Conservation (phyloP, 2,329 filamentous ascomycete genomes). For the Rutstroemia sp. region DNA sequence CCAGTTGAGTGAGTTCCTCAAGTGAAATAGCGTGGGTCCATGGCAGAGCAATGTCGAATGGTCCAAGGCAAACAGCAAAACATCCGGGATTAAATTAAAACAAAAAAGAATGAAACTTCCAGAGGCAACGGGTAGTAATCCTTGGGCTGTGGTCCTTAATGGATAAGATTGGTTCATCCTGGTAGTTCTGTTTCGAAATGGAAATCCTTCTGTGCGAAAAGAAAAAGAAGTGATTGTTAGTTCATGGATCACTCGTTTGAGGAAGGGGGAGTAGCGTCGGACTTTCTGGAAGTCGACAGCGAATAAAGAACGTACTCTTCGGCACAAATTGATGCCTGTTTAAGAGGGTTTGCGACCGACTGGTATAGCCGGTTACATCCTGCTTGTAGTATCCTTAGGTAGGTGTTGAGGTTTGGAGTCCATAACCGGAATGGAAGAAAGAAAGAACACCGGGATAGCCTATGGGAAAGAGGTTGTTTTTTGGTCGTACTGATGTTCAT, state of each 20-base stretch:
- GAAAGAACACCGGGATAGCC: conserved; percentile 3
- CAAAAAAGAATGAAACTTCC: conserved; percentile 5
- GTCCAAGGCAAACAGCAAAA: not conserved
- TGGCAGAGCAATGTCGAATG: not conserved
- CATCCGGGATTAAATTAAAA: conserved; percentile 3
- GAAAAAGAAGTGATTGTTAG: conserved; percentile 22
- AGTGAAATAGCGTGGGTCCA: not conserved
- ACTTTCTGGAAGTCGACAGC: conserved; percentile 21
- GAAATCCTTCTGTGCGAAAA: conserved; percentile 19
- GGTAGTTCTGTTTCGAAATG: not conserved
- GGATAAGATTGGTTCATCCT: not conserved
- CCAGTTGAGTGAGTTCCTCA: conserved; percentile 10
- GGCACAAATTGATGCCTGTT: conserved; percentile 24
- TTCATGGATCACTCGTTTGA: conserved; percentile 21
- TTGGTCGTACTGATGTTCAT: not conserved
- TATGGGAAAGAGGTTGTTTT: not conserved
- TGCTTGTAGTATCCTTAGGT: not conserved
- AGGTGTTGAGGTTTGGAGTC: not conserved
- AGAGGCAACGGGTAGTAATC: not conserved
- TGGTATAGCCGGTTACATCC: conserved; percentile 14
- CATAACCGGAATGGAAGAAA: conserved; percentile 1
- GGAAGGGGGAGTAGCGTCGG: conserved; percentile 16
- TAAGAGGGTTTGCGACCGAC: conserved; percentile 14
- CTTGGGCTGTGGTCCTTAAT: not conserved
- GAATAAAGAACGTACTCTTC: conserved; percentile 29